Evolutionary conservation across 108 stramenopile genomes (phyloP).

Genomic region (Seminavis robusta): DNA sequence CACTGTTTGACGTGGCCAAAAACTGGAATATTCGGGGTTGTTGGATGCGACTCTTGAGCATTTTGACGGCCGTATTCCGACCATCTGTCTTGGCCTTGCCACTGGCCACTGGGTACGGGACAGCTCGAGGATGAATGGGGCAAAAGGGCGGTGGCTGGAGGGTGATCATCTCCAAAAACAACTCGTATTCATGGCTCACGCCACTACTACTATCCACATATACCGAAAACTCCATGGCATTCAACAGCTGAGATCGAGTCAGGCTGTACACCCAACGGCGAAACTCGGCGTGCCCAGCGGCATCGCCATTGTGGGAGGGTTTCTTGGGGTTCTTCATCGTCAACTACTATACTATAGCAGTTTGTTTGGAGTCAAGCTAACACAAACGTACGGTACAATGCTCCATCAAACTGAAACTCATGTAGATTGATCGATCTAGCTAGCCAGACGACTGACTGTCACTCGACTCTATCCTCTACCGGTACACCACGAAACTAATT

Average conservation of each 20-base stretch:
- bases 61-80: conserved; percentile 6
- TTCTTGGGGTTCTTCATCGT: no score
- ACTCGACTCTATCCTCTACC: no score
- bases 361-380: no score
- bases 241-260: conserved; percentile 13
- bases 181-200: conserved; percentile 30
- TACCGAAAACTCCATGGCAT: conserved; percentile 29
- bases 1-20: no score
- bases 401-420: no score
- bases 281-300: no score
- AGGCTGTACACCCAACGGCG: conserved; percentile 25
- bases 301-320: no score
- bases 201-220: not conserved
- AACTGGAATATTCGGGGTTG: conserved; percentile 27
- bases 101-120: conserved; percentile 19
- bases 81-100: conserved; percentile 15
- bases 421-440: no score
- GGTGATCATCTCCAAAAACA: conserved; percentile 38
- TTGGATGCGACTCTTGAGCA: conserved; percentile 9
- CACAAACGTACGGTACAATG: no score
- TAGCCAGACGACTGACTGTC: no score
- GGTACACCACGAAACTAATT: no score
- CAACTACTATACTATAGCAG: no score
- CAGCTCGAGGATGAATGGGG: conserved; percentile 51
- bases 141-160: conserved; percentile 49